Percentiles rank a stretch among this genome's conserved stretches.
Evolutionary conservation across 352 stramenopile genomes (phyloP).

Genomic region (Pythium dissimile): DNA sequence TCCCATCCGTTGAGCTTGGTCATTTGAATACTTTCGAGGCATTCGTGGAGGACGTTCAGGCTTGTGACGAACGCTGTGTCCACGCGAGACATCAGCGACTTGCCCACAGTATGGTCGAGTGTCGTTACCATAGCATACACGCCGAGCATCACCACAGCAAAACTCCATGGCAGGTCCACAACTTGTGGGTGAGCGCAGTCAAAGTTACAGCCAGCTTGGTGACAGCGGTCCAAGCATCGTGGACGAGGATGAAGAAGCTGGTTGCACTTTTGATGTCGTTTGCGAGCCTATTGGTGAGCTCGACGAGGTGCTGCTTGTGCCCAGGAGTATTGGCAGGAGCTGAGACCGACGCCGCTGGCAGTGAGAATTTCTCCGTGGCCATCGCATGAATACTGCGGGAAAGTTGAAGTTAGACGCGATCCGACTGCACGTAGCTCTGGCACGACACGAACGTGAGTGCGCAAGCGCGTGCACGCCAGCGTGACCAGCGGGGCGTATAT

Average conservation of each 20-base stretch:
- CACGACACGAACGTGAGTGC: background rate
- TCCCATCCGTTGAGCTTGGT: conserved; percentile 17
- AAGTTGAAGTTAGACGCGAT: background rate
- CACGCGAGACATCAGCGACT: background rate
- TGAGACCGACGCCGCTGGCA: too few species aligned
- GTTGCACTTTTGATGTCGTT: background rate
- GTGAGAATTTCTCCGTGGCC: too few species aligned
- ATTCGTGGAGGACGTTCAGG: too few species aligned
- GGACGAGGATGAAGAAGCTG: too few species aligned
- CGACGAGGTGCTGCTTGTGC: background rate
- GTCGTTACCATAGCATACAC: background rate
- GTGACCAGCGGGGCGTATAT: too few species aligned
- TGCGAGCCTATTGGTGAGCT: background rate
- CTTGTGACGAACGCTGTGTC: too few species aligned
- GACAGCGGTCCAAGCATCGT: too few species aligned
- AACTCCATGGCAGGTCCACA: background rate
- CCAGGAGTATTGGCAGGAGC: too few species aligned
- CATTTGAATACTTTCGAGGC: conserved; percentile 6
- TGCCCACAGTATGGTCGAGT: background rate
- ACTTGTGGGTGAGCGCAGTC: background rate
- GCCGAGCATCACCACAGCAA: background rate
- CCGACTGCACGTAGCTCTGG: background rate
- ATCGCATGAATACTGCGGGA: background rate
- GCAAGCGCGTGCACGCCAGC: too few species aligned
- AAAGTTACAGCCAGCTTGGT: background rate